Conservation (phyloP, 352 stramenopile genomes). For the Phytophthora litchii region DNA sequence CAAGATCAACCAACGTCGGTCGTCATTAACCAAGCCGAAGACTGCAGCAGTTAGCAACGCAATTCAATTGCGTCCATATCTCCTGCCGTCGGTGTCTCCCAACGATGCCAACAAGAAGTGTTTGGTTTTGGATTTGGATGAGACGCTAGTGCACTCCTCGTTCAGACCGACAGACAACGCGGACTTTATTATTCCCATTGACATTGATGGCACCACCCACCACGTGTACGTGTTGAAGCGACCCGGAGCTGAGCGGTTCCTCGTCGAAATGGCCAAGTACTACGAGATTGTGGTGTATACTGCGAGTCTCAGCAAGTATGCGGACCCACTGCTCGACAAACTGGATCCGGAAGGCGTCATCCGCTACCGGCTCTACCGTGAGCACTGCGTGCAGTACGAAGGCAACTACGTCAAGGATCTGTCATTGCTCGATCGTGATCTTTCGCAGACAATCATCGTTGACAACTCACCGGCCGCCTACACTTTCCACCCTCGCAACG, state of each 20-base stretch:
- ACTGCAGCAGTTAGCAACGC: conserved; percentile 4
- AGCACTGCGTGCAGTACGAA: conserved; percentile 96
- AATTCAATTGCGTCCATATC: conserved; percentile 61
- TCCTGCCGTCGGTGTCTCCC: conserved; percentile 48
- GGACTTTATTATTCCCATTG: conserved; percentile 97
- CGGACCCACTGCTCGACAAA: conserved; percentile 96
- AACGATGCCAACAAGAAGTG: conserved; percentile 85
- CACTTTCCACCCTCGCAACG: conserved; percentile 95
- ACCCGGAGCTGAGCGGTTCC: conserved; percentile 95
- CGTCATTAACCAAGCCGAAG: conserved; percentile 30
- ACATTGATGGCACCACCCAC: conserved; percentile 90
- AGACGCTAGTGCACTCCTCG: conserved; percentile 98
- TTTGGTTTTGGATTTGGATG: conserved; percentile 96
- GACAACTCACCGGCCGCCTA: conserved; percentile 99
- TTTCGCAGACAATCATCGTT: conserved; percentile 97
- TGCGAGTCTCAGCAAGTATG: conserved; percentile 98
- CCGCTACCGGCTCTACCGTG: conserved; percentile 90
- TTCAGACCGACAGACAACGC: conserved; percentile 94
- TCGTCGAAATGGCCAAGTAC: conserved; percentile 94
- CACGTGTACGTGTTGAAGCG: conserved; percentile 93
- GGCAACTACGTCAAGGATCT: conserved; percentile 98
- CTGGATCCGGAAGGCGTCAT: conserved; percentile 93
- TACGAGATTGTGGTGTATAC: conserved; percentile 99
- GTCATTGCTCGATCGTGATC: conserved; percentile 92
- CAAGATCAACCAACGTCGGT: conserved; percentile 33